Conservation (phyloP, 1,284 basidiomycete genomes). For the Cutaneotrichosporon cavernicola region DNA sequence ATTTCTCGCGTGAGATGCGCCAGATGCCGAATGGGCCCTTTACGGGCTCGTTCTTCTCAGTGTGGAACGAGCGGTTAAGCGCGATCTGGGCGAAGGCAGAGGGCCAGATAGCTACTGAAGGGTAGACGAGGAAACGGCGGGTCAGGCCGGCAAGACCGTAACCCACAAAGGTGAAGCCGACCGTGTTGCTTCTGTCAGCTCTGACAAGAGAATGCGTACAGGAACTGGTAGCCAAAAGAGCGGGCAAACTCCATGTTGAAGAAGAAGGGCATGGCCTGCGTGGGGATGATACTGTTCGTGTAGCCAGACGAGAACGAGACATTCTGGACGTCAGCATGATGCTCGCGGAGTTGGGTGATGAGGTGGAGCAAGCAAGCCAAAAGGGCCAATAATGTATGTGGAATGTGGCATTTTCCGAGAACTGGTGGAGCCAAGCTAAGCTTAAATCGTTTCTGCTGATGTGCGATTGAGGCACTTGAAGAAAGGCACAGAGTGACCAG, state of each 20-base stretch:
- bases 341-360: background rate
- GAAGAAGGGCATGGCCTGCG: slow-evolving; percentile 40
- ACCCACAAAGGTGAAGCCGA: slow-evolving; percentile 58
- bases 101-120: slow-evolving; percentile 56
- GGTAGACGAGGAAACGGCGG: slow-evolving; percentile 57
- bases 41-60: slow-evolving; percentile 45
- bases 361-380: slow-evolving; percentile 41
- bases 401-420: background rate
- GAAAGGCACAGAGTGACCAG: too few relatives aligned
- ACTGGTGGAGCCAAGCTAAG: background rate
- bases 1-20: slow-evolving; percentile 45
- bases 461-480: too few relatives aligned
- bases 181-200: slow-evolving; percentile 8
- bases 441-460: too few relatives aligned
- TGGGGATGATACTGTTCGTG: slow-evolving; percentile 49
- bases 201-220: slow-evolving; percentile 3
- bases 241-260: slow-evolving; percentile 49
- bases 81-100: slow-evolving; percentile 54
- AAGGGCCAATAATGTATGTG: slow-evolving; percentile 54
- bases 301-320: slow-evolving; percentile 50
- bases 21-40: slow-evolving; percentile 48
- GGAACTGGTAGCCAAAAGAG: slow-evolving; percentile 53
- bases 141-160: slow-evolving; percentile 57
- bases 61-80: slow-evolving; percentile 54
- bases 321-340: slow-evolving; percentile 38